Evolutionary conservation across 1,284 basidiomycete genomes (phyloP), one percentile per base, ranked within the genome.

Genomic region (Heliocybe sulcata): DNA sequence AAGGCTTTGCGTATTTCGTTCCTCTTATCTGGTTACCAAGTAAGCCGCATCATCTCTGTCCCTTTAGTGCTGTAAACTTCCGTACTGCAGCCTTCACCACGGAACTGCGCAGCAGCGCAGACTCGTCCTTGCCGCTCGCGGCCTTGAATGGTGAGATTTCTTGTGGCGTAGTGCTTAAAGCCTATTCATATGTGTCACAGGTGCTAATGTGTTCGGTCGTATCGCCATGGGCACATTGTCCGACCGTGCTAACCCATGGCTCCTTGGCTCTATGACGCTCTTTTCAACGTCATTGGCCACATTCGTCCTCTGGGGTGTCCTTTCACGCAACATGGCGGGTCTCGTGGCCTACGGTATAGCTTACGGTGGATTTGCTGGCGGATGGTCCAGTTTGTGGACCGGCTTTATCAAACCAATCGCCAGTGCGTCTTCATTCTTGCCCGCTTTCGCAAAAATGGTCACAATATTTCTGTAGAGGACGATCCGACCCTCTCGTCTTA

Each of bases 241-340:
- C 6, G 74, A 76, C 60, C 64, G 59, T 29, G 49, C 69, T 35
- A 67, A 69, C 51, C 67, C 72, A 1, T 73, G 71, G 66, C 48
- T 65, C 1, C 60, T 75, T 23, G 72, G 69, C 0, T 50, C 70
- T 6, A 38, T 52, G 4, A 68, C 63, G 1, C 64, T 72, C 27
- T 16, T 63, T 0, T 57, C 58, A 0, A 65, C 68, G 2, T 69
- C 69, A 1, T 45, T 70, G 8, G 60, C 64, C 9, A 72, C 69
- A 0, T 71, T 75, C 56, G 52, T 75, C 16, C 60, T 75, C 1
- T 76, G 73, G 74, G 73, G 73, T 6, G 58, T 74, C 0, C 54
- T 70, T 0, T 68, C 72, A 1, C 63, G 65, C 29, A 63, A 64
- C 2, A 63, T 74, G 14, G 65, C 64, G 0, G 72, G 71, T 0